These are phyloP conservation scores for Tetragonia tetragonoides DNA, from an alignment of 148 eudicot species.

Conservation along the genomic window DNA sequence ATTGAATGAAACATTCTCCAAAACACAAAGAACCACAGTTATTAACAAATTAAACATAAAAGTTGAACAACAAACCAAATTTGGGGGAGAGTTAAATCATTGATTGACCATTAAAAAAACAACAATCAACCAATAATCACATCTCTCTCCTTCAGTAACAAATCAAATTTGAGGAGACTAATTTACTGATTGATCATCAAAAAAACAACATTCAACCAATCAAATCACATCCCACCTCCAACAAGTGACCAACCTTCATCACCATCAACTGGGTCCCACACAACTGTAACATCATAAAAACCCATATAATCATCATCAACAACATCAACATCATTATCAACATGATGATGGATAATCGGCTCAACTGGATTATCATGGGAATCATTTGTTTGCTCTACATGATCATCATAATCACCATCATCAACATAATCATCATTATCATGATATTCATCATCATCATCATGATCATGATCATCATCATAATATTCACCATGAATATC, in stretches of 20 bases:
- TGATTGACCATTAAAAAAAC: too few species aligned
- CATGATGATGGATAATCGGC: slow-evolving; percentile 1
- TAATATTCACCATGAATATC: slow-evolving; percentile 7
- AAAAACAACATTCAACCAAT: background rate
- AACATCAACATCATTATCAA: slow-evolving; percentile 17
- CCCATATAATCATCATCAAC: slow-evolving; percentile 37
- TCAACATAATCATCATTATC: slow-evolving; percentile 17
- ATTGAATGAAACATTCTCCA: background rate
- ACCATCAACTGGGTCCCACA: slow-evolving; percentile 31
- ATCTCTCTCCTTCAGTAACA: background rate
- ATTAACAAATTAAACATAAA: background rate
- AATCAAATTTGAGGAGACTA: background rate
- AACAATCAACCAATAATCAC: too few species aligned
- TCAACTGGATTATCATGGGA: background rate
- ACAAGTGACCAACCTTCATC: slow-evolving; percentile 60
- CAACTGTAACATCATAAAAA: slow-evolving; percentile 40
- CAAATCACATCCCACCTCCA: slow-evolving; percentile 29
- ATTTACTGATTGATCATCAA: background rate
- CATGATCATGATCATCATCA: background rate
- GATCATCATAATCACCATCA: slow-evolving; percentile 7
- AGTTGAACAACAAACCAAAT: background rate
- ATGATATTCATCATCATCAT: background rate
- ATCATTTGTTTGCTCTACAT: background rate
- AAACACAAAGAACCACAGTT: background rate
- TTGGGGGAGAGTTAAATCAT: too few species aligned